Conservation (phyloP, 2,329 filamentous ascomycete species). For the Huntiella moniliformis region DNA sequence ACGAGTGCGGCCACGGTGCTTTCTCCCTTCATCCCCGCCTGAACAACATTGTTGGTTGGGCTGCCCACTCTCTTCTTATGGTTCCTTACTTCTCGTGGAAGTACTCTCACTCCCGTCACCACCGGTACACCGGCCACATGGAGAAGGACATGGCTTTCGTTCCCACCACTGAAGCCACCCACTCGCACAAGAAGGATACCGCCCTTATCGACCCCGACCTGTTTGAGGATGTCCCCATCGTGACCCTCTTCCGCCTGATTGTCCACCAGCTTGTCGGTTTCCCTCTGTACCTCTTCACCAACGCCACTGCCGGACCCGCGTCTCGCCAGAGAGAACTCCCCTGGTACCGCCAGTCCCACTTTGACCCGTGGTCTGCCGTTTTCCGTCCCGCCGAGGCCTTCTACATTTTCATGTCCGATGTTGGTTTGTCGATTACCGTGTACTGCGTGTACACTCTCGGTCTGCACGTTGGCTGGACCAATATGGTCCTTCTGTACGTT, state of each 20-base stretch:
- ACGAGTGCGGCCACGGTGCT: constrained; percentile 52
- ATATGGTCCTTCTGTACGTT: constrained; percentile 37
- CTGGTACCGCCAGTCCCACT: constrained; percentile 34
- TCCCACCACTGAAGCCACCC: constrained; percentile 26
- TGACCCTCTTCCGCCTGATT: constrained; percentile 34
- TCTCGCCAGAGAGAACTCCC: constrained; percentile 26
- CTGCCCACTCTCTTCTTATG: constrained; percentile 44
- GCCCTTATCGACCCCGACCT: constrained; percentile 29
- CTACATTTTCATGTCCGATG: constrained; percentile 38
- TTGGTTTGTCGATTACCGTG: constrained; percentile 36
- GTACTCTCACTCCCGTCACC: constrained; percentile 50
- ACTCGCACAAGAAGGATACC: constrained; percentile 15
- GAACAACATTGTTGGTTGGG: constrained; percentile 44
- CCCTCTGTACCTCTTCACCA: constrained; percentile 44
- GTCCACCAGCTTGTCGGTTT: constrained; percentile 46
- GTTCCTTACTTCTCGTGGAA: constrained; percentile 60
- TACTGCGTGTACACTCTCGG: constrained; percentile 37
- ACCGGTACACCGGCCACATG: constrained; percentile 49
- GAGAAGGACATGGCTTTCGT: constrained; percentile 49
- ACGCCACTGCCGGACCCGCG: constrained; percentile 30
- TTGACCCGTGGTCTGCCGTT: constrained; percentile 40
- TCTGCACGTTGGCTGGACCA: constrained; percentile 23
- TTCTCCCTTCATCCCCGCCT: constrained; percentile 38
- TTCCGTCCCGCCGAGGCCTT: constrained; percentile 38
- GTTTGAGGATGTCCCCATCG: constrained; percentile 44